A percentile compares a stretch with the other conserved stretches of the same genome.
Conservation (phyloP, 164 flowering plant genomes). For the Euptelea pleiosperma region DNA sequence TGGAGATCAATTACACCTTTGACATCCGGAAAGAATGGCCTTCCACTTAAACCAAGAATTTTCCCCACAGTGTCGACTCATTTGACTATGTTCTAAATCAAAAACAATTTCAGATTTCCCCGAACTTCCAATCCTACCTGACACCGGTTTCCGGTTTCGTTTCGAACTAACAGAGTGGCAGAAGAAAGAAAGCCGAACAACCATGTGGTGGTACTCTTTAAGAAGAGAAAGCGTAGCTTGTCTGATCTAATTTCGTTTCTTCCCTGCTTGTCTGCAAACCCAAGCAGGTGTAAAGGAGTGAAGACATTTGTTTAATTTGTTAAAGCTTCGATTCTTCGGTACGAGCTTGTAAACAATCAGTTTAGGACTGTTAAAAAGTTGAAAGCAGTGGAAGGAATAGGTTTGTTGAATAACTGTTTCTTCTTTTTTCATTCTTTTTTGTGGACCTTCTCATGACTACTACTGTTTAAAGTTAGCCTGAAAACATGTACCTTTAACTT, state of each 20-base stretch:
- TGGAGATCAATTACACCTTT: conserved; percentile 38
- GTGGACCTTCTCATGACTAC: background rate
- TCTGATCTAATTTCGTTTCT: conserved; percentile 1
- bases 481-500: background rate
- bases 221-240: conserved; percentile 10
- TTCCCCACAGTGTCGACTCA: background rate
- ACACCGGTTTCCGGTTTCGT: background rate
- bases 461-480: background rate
- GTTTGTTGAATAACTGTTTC: conserved; percentile 2
- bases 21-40: conserved; percentile 39
- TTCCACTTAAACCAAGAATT: conserved; percentile 2
- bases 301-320: background rate
- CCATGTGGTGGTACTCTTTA: background rate
- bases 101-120: background rate
- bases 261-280: background rate
- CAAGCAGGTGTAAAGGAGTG: background rate
- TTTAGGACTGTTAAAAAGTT: background rate
- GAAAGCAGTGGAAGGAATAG: background rate
- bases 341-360: background rate
- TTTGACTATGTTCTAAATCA: background rate
- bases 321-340: background rate
- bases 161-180: background rate
- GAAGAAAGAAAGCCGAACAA: background rate
- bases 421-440: background rate
- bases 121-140: background rate